Evolutionary conservation across 177 flowering plant genomes (phyloP).

Genomic region (Vitis hybrid): DNA sequence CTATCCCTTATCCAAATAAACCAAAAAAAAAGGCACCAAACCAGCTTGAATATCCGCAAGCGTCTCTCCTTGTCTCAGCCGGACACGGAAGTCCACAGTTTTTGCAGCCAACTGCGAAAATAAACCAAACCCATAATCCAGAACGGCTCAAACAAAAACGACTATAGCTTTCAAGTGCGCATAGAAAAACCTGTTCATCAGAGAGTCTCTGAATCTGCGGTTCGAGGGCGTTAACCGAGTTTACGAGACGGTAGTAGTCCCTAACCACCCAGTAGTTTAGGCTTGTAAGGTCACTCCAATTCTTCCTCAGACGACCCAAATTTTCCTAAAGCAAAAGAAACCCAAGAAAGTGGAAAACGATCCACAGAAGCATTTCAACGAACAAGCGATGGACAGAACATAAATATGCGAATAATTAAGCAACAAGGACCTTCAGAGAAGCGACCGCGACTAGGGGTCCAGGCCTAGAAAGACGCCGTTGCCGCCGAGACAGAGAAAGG

Average conservation of each 20-base stretch:
- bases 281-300: slow-evolving; percentile 53
- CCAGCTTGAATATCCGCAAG: slow-evolving; percentile 95
- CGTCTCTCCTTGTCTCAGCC: slow-evolving; percentile 75
- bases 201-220: slow-evolving; percentile 57
- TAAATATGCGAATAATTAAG: not conserved
- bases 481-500: slow-evolving; percentile 8
- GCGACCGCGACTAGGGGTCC: slow-evolving; percentile 14
- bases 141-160: not conserved
- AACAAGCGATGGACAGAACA: slow-evolving; percentile 4
- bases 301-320: slow-evolving; percentile 37
- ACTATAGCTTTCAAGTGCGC: not conserved
- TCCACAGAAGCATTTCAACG: slow-evolving; percentile 1
- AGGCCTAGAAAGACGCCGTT: slow-evolving; percentile 12
- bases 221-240: slow-evolving; percentile 72
- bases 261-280: slow-evolving; percentile 84
- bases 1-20: not conserved
- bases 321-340: slow-evolving; percentile 36
- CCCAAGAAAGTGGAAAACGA: not conserved
- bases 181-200: slow-evolving; percentile 72
- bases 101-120: slow-evolving; percentile 58
- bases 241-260: slow-evolving; percentile 81
- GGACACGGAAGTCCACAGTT: slow-evolving; percentile 72
- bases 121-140: not conserved
- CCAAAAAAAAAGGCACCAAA: slow-evolving; percentile 11
- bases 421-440: slow-evolving; percentile 37